These are phyloP conservation scores for Nitzschia putrida DNA, from an alignment of 108 stramenopile genomes.

Conservation along the genomic window DNA sequence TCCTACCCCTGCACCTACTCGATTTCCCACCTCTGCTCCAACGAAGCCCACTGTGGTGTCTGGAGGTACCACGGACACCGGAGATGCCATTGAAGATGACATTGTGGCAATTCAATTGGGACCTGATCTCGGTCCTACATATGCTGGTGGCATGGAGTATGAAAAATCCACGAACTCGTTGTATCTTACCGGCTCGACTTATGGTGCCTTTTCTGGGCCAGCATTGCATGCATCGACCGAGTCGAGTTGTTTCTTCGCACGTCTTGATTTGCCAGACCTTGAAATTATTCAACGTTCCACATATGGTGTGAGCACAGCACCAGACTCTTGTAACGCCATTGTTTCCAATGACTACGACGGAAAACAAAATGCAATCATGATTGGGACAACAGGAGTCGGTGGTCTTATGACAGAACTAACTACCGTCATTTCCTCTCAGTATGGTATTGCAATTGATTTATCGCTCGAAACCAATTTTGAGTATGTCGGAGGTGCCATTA, in stretches of 20 bases:
- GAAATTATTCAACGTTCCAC: conserved; percentile 13
- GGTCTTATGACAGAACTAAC: conserved; percentile 24
- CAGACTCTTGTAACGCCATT: conserved; percentile 34
- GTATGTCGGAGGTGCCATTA: conserved; percentile 21
- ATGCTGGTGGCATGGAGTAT: conserved; percentile 44
- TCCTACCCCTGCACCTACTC: conserved; percentile 5
- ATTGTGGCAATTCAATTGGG: conserved; percentile 29
- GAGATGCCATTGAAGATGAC: conserved; percentile 1
- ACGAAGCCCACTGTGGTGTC: not conserved
- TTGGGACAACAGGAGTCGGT: conserved; percentile 26
- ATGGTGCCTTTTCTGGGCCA: conserved; percentile 13
- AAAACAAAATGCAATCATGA: conserved; percentile 17
- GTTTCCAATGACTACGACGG: conserved; percentile 11
- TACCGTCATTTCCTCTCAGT: conserved; percentile 2
- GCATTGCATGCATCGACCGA: not conserved
- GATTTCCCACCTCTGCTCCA: not conserved
- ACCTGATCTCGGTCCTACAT: conserved; percentile 26
- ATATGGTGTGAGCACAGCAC: conserved; percentile 6
- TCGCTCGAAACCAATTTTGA: not conserved
- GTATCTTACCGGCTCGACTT: conserved; percentile 39
- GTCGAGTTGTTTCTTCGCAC: conserved; percentile 31
- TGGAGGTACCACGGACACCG: not conserved
- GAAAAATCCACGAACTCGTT: conserved; percentile 28
- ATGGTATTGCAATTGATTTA: conserved; percentile 30
- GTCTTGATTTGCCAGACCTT: conserved; percentile 19